Evolutionary conservation across 2,329 filamentous ascomycete genomes (phyloP).

Genomic region (Moelleriella libera): DNA sequence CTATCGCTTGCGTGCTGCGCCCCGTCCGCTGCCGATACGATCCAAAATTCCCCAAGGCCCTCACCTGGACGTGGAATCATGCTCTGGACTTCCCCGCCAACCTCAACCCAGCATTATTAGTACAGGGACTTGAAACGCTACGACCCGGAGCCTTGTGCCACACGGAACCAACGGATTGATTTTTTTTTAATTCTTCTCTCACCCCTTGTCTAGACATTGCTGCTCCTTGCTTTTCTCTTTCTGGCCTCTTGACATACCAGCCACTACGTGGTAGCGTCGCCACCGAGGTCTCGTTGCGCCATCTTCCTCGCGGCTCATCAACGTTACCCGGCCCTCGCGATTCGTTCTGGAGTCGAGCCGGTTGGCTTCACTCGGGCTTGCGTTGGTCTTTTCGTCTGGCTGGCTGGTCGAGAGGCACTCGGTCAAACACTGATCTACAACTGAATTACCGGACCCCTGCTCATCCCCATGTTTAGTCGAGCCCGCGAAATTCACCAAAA

Average conservation of each 20-base stretch:
- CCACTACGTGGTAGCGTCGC: background rate
- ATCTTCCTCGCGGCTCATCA: background rate
- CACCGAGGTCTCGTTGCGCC: background rate
- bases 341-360: background rate
- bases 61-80: slow-evolving; percentile 2
- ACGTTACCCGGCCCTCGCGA: background rate
- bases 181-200: background rate
- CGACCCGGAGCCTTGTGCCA: slow-evolving; percentile 2
- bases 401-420: background rate
- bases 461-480: slow-evolving; percentile 23
- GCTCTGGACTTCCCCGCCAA: slow-evolving; percentile 5
- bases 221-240: background rate
- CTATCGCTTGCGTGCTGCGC: background rate
- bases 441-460: background rate
- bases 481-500: slow-evolving; percentile 15
- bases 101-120: slow-evolving; percentile 5
- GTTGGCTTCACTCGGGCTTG: background rate
- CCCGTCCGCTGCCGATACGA: background rate
- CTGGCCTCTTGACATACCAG: background rate
- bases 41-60: background rate
- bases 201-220: background rate
- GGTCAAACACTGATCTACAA: background rate
- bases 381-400: background rate
- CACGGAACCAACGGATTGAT: slow-evolving; percentile 2
- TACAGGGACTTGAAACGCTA: slow-evolving; percentile 8